A percentile compares a stretch with the other conserved stretches of the same genome.
phyloP scores from a whole-genome alignment of 345 rosid species.

The Lagerstroemia speciosa region DNA sequence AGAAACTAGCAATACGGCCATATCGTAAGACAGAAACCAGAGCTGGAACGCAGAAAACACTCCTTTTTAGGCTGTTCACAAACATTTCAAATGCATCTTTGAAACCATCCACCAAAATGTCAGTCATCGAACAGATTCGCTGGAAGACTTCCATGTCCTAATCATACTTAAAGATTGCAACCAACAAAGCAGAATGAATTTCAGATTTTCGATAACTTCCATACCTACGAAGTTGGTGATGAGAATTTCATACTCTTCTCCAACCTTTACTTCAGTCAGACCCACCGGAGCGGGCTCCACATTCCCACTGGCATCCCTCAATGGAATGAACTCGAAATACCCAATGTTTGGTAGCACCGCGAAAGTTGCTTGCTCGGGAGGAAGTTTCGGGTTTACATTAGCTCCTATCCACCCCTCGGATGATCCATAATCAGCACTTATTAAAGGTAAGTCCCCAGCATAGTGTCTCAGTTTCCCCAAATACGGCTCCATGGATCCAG shows the following conservation, averaged over 20 bases:
- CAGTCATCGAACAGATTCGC: too few species aligned
- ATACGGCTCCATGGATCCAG: conserved; percentile 95
- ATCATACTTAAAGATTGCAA: background rate
- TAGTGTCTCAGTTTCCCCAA: conserved; percentile 76
- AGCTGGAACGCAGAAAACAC: too few species aligned
- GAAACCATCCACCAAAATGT: too few species aligned
- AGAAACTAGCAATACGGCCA: background rate
- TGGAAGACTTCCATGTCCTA: too few species aligned
- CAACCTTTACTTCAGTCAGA: conserved; percentile 61
- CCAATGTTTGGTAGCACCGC: conserved; percentile 80
- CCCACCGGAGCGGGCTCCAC: conserved; percentile 43
- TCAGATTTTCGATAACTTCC: background rate
- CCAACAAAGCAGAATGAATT: background rate
- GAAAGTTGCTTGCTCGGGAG: conserved; percentile 66
- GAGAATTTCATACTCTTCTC: conserved; percentile 83
- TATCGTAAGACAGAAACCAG: too few species aligned
- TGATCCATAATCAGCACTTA: conserved; percentile 87
- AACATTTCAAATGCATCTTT: too few species aligned
- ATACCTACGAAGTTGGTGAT: conserved; percentile 82
- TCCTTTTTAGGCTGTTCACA: too few species aligned
- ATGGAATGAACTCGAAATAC: conserved; percentile 81
- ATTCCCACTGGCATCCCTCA: conserved; percentile 17
- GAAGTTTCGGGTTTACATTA: conserved; percentile 56
- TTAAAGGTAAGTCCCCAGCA: conserved; percentile 63
- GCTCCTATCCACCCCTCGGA: conserved; percentile 98